Base-by-base conservation (phyloP, 495 filamentous ascomycete species). In the Chaetomium tenue region DNA sequence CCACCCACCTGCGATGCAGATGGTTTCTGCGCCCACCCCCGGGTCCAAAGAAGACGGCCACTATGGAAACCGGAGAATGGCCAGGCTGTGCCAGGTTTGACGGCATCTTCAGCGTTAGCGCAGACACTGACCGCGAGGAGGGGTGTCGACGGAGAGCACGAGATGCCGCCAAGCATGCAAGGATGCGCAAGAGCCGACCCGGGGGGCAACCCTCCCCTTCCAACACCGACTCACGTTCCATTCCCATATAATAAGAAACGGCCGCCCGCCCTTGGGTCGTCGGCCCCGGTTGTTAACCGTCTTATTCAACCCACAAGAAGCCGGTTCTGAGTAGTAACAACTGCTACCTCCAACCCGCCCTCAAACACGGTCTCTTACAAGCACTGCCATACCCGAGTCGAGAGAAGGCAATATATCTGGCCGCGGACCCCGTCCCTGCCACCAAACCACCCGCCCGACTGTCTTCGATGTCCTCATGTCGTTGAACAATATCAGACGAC, bases 381-480 rank as follows among this genome's bases (percentile, higher is more conserved):
- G 23, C 55, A 48, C 56, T 11, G 54, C 56, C 59, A 66, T 13
- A 28, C 51, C 25, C 22, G 16, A 37, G 30, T 20, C 50, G 39
- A 23, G 23, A 25, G 4, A 47, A 2, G 5, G 7, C 46, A 42
- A 46, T 64, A 68, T 70, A 66, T 70, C 60, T 65, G 47, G 12
- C 48, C 40, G 44, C 57, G 20, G 44, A 58, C 64, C 57, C 25
- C 60, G 12, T 44, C 50, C 63, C 51, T 44, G 40, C 56, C 62
- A 60, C 28, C 60, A 39, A 30, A 30, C 39, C 48, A 48, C 60
- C 54, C 46, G 20, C 30, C 50, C 22, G 40, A 58, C 63, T 61
- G 12, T 40, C n/a, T 44, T 57, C 63, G 47, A 77, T 77, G 74
- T 73, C 71, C 76, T 67, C 75, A 78, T 79, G 75, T 79, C 78